Evolutionary conservation across 2,329 filamentous ascomycete genomes (phyloP), one percentile per base, ranked within the genome.

Genomic region (Didymella exigua): DNA sequence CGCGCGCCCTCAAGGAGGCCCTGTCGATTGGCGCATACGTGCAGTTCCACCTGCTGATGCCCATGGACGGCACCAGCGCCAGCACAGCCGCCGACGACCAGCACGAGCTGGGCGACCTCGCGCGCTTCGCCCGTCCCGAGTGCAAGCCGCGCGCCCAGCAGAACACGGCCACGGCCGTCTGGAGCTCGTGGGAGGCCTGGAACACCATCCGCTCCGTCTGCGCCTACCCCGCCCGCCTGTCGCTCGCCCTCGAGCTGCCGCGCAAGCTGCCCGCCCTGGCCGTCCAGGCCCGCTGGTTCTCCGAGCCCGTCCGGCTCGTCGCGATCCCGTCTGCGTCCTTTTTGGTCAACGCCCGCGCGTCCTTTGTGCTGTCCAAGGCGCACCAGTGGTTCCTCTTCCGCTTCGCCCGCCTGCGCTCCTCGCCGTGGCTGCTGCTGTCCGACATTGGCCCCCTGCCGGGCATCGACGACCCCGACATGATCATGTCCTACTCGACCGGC

Each of bases 121-220:
- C 84, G 6, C 75, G 76, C 5, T 79, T 81, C 48, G 65, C 74
- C 44, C 58, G 73, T 24, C 58, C 75, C 9, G 73, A 80, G 33
- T 72, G 73, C 23, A 59, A n/a, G n/a, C n/a, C n/a, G n/a, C n/a
- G 68, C 9, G 57, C 74, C 1, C 70, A 75, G 11, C 70, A 75
- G 10, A 66, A 62, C 5, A 62, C 74, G 29, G 66, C 67, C 6
- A 77, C 79, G 27, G 89, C 93, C 67, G 75, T 89, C 0, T 95
- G 91, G 74, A 87, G 87, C 48, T 83, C 88, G 2, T 99, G 96
- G 96, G 93, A 98, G 75, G 88, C 89, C 1, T 99, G 95, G 95
- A 89, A 99, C 73, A 82, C 88, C 19, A 89, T 99, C 67, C 85
- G 95, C 48, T 88, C 87, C 48, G 81, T 91, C 53, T 97, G 92